Evolutionary conservation across 768 basidiomycete species (phyloP).

Genomic region (Phaeotremella skinneri): DNA sequence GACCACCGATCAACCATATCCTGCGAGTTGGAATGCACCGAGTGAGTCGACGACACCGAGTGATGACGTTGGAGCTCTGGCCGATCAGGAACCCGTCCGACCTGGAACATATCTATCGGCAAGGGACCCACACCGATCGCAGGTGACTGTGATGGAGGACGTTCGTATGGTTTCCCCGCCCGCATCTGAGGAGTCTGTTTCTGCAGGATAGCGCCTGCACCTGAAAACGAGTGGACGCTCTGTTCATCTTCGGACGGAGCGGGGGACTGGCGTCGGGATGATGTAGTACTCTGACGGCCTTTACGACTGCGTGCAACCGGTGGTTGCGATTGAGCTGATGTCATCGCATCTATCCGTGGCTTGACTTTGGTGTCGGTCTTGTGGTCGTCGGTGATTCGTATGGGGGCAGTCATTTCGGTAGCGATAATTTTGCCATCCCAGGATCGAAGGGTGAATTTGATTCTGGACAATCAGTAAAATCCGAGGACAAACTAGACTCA

Average conservation of each 20-base stretch:
- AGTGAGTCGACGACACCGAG: constrained; percentile 26
- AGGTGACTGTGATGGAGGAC: constrained; percentile 37
- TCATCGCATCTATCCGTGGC: constrained; percentile 16
- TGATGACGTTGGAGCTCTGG: constrained; percentile 21
- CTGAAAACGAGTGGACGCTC: constrained; percentile 41
- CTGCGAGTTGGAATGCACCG: too few species aligned
- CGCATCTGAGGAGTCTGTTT: constrained; percentile 37
- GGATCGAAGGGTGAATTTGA: constrained; percentile 82
- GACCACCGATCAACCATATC: neutral
- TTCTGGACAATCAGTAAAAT: constrained; percentile 53
- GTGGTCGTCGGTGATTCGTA: constrained; percentile 99
- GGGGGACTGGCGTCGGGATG: constrained; percentile 35
- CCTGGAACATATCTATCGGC: constrained; percentile 12
- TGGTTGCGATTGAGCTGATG: constrained; percentile 21
- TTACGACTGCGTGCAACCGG: constrained; percentile 27
- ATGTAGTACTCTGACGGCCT: constrained; percentile 36
- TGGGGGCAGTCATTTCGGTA: constrained; percentile 75
- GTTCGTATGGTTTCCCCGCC: constrained; percentile 40
- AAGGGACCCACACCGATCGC: constrained; percentile 13
- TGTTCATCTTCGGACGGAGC: constrained; percentile 39
- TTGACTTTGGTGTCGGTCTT: constrained; percentile 61
- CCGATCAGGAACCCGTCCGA: constrained; percentile 3
- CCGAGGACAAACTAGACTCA: constrained; percentile 20
- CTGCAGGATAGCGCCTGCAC: constrained; percentile 35
- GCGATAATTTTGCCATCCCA: constrained; percentile 75